Base-by-base conservation (phyloP, 225 moss, liverwort and hornwort species). In the Ulota crispa region DNA sequence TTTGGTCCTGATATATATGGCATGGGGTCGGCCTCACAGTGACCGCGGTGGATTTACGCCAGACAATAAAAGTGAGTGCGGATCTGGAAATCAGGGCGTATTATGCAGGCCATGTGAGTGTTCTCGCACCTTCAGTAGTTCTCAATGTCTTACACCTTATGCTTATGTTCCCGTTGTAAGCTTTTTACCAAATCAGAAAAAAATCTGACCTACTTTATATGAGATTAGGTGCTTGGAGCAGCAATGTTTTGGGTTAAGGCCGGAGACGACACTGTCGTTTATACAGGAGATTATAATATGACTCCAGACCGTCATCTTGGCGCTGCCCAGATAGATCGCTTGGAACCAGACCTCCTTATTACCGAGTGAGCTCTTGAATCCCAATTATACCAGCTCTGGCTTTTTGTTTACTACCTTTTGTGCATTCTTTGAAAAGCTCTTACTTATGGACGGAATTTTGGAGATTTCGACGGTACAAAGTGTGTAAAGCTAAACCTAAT, bases 221-320 rank as follows among this genome's bases (percentile, higher is more conserved):
- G 56, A 53, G 76, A 53, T 34, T 88, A 97, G 97, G 97, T 98
- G 68, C 92, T 98, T 72, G 97, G 97, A 81, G 97, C 97, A 81
- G 97, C 97, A 32, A 98, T 98, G 95, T 98, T 98, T 79, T 94
- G 94, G 90, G 94, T 89, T 2, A 94, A 94, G 84, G 94, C 93
- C 28, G 97, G 95, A 43, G 91, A 93, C 78, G 97, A 95, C 72
- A 94, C 95, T 19, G 95, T 93, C 66, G 92, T 98, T 43, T 98
- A 98, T 80, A 98, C 97, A 65, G 97, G 95, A 80, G 97, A 98
- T 84, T 98, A 98, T 71, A 98, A 95, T 75, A 98, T 98, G 97
- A 98, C 97, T 52, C 95, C 97, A 50, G 97, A 98, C 88, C 95
- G 97, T 77, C 95, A 98, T 82, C 89, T 98, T 68, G 97, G 97